Percentiles rank a stretch among this genome's conserved stretches.
Evolutionary conservation across 257 asterid species (phyloP).

Genomic region (Capsicum pubescens): DNA sequence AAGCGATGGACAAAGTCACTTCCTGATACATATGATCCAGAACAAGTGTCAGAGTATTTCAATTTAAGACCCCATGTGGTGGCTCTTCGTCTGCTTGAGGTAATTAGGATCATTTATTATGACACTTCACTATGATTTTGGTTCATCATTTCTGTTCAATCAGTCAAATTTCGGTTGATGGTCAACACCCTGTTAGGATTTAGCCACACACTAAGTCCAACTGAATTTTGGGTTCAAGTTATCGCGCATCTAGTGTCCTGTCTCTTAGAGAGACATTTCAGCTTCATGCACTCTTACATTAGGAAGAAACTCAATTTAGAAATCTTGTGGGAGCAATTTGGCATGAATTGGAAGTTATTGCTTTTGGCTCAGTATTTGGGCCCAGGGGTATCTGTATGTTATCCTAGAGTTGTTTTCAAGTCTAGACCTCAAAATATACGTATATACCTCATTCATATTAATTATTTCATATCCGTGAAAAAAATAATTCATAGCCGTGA

Average conservation of each 20-base stretch:
- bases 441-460: conserved; percentile 17
- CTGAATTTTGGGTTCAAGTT: neutral
- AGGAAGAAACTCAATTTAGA: conserved; percentile 14
- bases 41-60: conserved; percentile 73
- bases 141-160: neutral
- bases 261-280: conserved; percentile 1
- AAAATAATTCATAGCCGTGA: neutral
- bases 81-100: conserved; percentile 88
- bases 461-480: neutral
- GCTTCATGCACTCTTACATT: neutral
- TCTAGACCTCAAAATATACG: conserved; percentile 15
- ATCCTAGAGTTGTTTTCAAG: conserved; percentile 19
- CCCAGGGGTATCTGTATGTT: neutral
- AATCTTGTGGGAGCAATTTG: conserved; percentile 22
- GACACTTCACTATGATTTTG: conserved; percentile 6
- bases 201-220: neutral
- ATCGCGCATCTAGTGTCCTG: neutral
- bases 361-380: conserved; percentile 11
- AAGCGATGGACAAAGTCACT: conserved; percentile 92
- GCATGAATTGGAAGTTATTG: conserved; percentile 12
- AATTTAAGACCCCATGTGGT: conserved; percentile 89
- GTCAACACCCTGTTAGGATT: conserved; percentile 18
- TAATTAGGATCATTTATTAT: conserved; percentile 36
- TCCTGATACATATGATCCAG: conserved; percentile 81
- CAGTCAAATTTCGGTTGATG: neutral